Base-by-base conservation (phyloP, 2,329 filamentous ascomycete genomes). In the Venturia pyrina region DNA sequence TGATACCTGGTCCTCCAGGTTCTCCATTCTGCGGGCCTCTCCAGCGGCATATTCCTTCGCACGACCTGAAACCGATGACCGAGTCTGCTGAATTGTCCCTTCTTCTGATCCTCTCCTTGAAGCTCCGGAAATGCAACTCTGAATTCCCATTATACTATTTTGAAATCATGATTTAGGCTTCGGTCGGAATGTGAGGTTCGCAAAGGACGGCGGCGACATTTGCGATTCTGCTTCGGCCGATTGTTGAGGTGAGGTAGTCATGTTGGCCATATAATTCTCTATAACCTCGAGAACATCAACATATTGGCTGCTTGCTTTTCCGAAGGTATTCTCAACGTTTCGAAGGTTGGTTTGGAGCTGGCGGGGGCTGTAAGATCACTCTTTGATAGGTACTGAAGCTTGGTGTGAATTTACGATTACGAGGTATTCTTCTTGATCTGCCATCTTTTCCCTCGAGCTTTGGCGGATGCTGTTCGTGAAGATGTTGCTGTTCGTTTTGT, bases 241-340 rank as follows among this genome's bases (percentile, higher is more conserved):
- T 13, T 5, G 8, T 11, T 37, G 15, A 8, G 28, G 15, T 37
- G 28, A 8, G 7, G 19, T 10, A 7, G 19, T n/a, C 60, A 62
- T 44, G 15, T 62, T 62, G 28, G 60, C 60, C 37, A 62, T 62
- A 19, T 44, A 62, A 32, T 41, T 44, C 40, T 62, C 37, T 43
- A 62, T 62, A 7, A 62, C n/a, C 37, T 62, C 37, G 19, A 62
- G 34, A 17, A 62, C 43, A 44, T 62, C 60, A 28, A 62, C 28
- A 34, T 62, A 62, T 48, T 62, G 60, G 15, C 4, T 17, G 37
- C 60, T 62, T 15, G 40, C 17, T 62, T n/a, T 62, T 11, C 60
- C 60, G 3, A 62, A 62, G 4, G 60, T 62, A 8, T 43, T 48
- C 17, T 62, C 60, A 7, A 48, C 60, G 40, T 62, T 62, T 48